Base-by-base conservation (phyloP, 1,284 basidiomycete genomes). In the Sporisorium exsertum region DNA sequence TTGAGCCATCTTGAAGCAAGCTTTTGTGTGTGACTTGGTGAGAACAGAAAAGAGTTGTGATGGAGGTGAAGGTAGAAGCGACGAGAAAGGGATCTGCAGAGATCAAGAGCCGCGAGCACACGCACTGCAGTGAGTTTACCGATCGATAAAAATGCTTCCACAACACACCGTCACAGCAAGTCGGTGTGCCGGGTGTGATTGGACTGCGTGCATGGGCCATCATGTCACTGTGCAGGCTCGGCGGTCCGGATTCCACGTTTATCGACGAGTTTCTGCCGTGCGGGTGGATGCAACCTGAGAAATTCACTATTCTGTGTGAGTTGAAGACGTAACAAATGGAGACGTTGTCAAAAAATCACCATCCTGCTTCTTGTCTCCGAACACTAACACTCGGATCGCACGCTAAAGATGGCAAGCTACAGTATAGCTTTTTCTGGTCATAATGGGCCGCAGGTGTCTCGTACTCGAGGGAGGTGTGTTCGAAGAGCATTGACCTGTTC, bases 1-100 rank as follows among this genome's bases (percentile, higher is more conserved):
- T 27, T 65, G 58, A 64, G 79, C 76, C 79, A 81, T 81, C 63
- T 62, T 77, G 43, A 33, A 35, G 57, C 4, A 27, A 24, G 20
- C 15, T 43, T 27, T 12, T 40, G 12, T 4, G 37, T 40, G 15
- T 18, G 20, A 37, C 35, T 37, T 35, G 15, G 15, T 3, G 16
- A 18, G 33, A n/a, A n/a, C n/a, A n/a, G 20, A 49, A 33, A 22
- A 27, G 50, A 18, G 37, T 46, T 49, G 27, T 35, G 29, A 32
- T 52, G 29, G 27, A 43, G 20, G 55, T 15, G 16, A 57, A 18
- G 33, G 6, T 35, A 27, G 6, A 12, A 24, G n/a, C 20, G 52
- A 4, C 33, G 33, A n/a, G 12, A 40, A 29, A 20, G 50, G 32
- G 51, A n/a, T n/a, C 56, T 51, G 12, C n/a, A 33, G 55, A 68